Base-by-base conservation (phyloP, 768 basidiomycete species). In the Rubroboletus satanas region DNA sequence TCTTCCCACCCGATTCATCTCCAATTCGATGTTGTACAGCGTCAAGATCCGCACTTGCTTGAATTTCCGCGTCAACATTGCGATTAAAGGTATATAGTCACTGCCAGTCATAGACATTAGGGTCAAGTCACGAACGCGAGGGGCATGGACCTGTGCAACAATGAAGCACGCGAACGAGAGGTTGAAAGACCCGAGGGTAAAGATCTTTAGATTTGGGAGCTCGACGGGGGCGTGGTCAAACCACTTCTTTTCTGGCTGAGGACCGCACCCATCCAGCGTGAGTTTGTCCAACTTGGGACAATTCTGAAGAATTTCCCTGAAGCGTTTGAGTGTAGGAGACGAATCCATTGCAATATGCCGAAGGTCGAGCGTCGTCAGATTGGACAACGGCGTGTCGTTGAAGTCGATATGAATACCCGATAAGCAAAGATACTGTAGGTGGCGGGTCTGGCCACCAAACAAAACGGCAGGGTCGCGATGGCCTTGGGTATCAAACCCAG, bases 341-440 rank as follows among this genome's bases (percentile, higher is more conserved):
- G 77, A 70, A 5, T 81, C 70, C 18, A 82, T 68, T 17, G 84
- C 75, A 51, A 88, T 75, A 28, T 82, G 79, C 37, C 87, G 80
- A 49, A 90, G 70, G 59, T 88, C 87, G 51, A 90, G 74, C 10
- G 78, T 79, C 23, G 77, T 77, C n/a, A 90, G 79, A 59, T 86
- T 81, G 32, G 66, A 61, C 9, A 85, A 29, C 49, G 67, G 51
- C 8, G 83, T 75, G 17, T 66, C 67, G 14, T 71, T 60, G 82
- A 87, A 89, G 66, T 88, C 77, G 55, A 88, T 70, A 56, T 83
- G 75, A 29, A 89, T 70, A 4, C 84, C 85, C 51, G 82, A 80
- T 31, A 87, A 63, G 36, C 79, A 75, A 39, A 88, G 61, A 60
- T 80, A 76, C 29, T 71, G 69, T 10, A 90, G 70, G n/a, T 66